Evolutionary conservation across 1,284 basidiomycete genomes (phyloP), one percentile per base, ranked within the genome.

Genomic region (Rhodotorula sp.): DNA sequence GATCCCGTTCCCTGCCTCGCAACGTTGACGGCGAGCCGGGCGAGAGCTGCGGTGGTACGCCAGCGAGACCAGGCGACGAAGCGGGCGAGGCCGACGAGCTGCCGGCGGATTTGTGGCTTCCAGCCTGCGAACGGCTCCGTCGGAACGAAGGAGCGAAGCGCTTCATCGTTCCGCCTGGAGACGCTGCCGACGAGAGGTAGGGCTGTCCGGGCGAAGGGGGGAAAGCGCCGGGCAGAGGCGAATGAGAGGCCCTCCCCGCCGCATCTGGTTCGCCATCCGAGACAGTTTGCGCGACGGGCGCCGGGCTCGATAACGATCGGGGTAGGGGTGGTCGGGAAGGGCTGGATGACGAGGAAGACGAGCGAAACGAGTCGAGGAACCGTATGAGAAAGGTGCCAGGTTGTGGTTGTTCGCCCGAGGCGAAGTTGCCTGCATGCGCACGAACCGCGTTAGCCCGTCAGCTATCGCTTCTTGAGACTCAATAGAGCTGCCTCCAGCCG

Each of bases 21-120:
- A 74, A 32, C 22, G 70, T 70, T 30, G 67, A 67, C 5, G 70
- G 73, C 3, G 73, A 74, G 2, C 64, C 65, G 4, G 73, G 71
- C 4, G 73, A 70, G 6, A 34, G 20, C 32, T n/a, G 22, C 0
- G 56, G 62, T 6, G n/a, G 29, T 11, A 59, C 63, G 2, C 29
- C 24, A 8, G 54, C n/a, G 24, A 68, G 47, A 1, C 58, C 57
- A 1, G 68, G 63, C 44, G 68, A 65, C 2, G 46, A 19, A 1
- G 61, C 32, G 0, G 71, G 71, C n/a, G 73, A 74, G 15, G 30
- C 22, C 15, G 52, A 22, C 19, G 68, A 66, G 4, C 55, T 65
- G 39, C 39, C 39, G 7, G 39, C 39, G 4, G 51, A 13, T 9
- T 48, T 36, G 1, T 61, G 59, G 20, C 61, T 65, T 46, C 59